Base-by-base conservation (phyloP, 768 basidiomycete species). In the Psilocybe tampanensis region DNA sequence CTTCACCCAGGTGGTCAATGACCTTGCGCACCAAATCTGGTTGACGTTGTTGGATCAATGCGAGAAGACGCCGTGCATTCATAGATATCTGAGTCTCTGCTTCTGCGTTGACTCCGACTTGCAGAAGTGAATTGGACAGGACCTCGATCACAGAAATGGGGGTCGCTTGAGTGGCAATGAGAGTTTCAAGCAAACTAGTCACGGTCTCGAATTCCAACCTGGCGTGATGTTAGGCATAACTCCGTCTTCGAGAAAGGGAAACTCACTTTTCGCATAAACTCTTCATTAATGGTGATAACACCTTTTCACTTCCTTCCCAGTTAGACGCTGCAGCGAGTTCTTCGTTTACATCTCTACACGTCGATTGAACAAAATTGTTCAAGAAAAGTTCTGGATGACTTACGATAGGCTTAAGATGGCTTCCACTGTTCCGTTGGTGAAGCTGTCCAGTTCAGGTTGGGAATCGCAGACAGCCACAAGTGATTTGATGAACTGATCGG, bases 1-100 rank as follows among this genome's bases (percentile, higher is more conserved):
- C n/a, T n/a, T 69, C 68, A 23, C 75, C 64, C 3, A 80, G 51
- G 2, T 70, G 67, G 5, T 80, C 73, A 7, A 79, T 76, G 9
- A 68, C 70, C 4, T 70, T 66, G 26, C 77, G 76, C 47, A 92
- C 73, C 2, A 81, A 60, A 0, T 72, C 64, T 0, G 86, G 81
- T 63, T 90, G 76, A 18, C 89, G 84, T 62, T 92, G 92, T 51
- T 89, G 82, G 11, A 93, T 68, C 22, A 75, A 72, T 8, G 80
- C 76, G 34, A 94, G 74, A 0, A 91, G 64, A 13, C 69, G 74
- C 22, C 74, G 76, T 12, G 72, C 62, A 12, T 60, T 36, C n/a
- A n/a, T n/a, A n/a, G n/a, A n/a, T 33, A 26, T 56, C 15, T 63
- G 52, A 1, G 61, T 48, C 19, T 66, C 53, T 3, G 59, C 58